phyloP scores from a whole-genome alignment of 495 filamentous ascomycete species.

The Xylaria intraflava region DNA sequence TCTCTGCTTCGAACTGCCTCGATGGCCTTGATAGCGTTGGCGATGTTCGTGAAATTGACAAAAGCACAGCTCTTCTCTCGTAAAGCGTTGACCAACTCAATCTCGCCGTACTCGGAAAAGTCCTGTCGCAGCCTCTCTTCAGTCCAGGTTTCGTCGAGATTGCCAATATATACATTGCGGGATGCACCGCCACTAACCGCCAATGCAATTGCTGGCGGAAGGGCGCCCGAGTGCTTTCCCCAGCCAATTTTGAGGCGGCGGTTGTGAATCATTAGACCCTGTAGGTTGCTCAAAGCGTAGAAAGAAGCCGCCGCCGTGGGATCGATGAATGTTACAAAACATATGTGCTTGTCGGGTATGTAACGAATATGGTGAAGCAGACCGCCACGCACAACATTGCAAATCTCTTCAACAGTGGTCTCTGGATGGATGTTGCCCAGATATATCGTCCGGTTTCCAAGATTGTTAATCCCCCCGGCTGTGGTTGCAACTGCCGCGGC shows the following conservation, averaged over 20 bases:
- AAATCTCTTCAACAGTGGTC: constrained; percentile 97
- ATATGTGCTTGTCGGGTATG: constrained; percentile 99
- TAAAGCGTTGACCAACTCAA: constrained; percentile 92
- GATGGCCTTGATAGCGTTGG: constrained; percentile 98
- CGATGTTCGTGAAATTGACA: constrained; percentile 99
- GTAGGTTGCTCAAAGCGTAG: constrained; percentile 92
- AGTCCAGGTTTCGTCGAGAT: constrained; percentile 93
- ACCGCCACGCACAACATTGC: constrained; percentile 91
- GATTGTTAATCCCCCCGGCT: constrained; percentile 91
- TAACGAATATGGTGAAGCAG: constrained; percentile 96
- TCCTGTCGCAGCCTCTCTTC: constrained; percentile 94
- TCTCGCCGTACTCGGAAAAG: constrained; percentile 96
- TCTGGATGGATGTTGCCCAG: constrained; percentile 98
- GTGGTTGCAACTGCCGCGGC: constrained; percentile 95
- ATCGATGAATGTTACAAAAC: constrained; percentile 99
- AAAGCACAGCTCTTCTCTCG: constrained; percentile 99
- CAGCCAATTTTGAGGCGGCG: constrained; percentile 96
- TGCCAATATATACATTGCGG: constrained; percentile 95
- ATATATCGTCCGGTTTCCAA: constrained; percentile 96
- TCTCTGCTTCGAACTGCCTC: constrained; percentile 91
- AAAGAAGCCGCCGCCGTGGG: constrained; percentile 96
- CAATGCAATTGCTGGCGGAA: constrained; percentile 91
- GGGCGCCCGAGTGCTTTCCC: constrained; percentile 97
- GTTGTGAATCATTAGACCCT: constrained; percentile 99
- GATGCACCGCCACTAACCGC: constrained; percentile 95